Base-by-base conservation (phyloP, 768 basidiomycete genomes). In the Suillus cothurnatus region DNA sequence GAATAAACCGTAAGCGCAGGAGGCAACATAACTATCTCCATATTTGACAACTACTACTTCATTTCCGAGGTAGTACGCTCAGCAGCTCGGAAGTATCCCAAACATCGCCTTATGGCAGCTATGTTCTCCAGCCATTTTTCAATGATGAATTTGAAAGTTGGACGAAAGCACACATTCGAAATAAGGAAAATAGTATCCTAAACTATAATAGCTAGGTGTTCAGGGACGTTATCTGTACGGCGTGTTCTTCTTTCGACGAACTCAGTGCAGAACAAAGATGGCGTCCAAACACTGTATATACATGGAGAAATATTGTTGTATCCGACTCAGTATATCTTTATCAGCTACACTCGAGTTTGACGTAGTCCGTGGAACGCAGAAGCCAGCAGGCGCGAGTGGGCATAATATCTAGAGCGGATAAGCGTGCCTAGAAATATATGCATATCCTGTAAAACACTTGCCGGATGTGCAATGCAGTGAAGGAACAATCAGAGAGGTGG, bases 401-500 rank as follows among this genome's bases (percentile, higher is more conserved):
- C 15, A 17, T 8, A 28, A 50, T 17, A 50, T 28, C 26, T 17
- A 50, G 52, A 31, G 19, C 19, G 19, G 52, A 53, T 11, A 53
- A 19, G 52, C 31, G 50, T 52, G 17, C 50, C 50, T 52, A 52
- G 50, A 52, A 53, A 12, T 31, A 17, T 52, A n/a, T n/a, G 32
- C 21, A 56, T 34, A 34, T 31, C 50, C 17, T 31, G 19, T 31
- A 28, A 36, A 38, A 26, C 5, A 17, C 36, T 58, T 58, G 23
- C 23, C 23, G 17, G 36, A 58, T 19, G 9, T 32, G 17, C 26
- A 36, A 58, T 38, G 23, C 17, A 26, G 23, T 26, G 23, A 38
- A 58, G 56, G 56, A 58, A 58, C 26, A 39, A 58, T 58, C 38
- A 58, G 38, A 58, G 17, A 58, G 9, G 26, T 53, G 57, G 41